These are phyloP conservation scores for Quercus variabilis DNA, from an alignment of 306 rosid species.

Conservation along the genomic window DNA sequence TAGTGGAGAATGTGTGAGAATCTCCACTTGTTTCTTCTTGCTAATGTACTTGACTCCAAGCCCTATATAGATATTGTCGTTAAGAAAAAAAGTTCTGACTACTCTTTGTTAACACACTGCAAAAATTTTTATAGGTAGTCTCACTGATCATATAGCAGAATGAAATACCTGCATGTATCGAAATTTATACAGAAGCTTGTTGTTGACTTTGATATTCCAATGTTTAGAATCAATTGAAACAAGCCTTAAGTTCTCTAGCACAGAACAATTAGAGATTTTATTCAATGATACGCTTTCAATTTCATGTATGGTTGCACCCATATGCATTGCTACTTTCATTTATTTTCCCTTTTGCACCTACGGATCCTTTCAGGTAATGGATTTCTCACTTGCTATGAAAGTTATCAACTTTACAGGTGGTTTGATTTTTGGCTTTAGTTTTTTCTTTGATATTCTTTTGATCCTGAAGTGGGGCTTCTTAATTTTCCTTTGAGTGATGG, in stretches of 20 bases:
- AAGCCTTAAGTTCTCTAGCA: neutral
- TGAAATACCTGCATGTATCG: neutral
- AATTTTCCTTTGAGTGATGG: neutral
- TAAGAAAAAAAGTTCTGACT: neutral
- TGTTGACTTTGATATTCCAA: neutral
- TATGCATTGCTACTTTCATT: too few species aligned
- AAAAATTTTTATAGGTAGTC: neutral
- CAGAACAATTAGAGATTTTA: too few species aligned
- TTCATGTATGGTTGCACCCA: too few species aligned
- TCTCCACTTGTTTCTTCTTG: neutral
- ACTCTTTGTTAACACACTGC: neutral
- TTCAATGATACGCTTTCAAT: too few species aligned
- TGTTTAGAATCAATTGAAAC: neutral
- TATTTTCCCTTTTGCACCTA: too few species aligned
- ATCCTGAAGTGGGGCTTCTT: too few species aligned
- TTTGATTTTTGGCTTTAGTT: too few species aligned
- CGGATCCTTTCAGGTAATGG: too few species aligned
- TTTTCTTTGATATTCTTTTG: too few species aligned
- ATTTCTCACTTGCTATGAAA: too few species aligned
- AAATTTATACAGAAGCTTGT: neutral
- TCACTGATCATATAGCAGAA: neutral
- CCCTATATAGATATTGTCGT: neutral
- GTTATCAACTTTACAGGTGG: too few species aligned
- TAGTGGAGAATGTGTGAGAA: neutral
- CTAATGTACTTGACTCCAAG: neutral